Percentiles rank a stretch among this genome's conserved stretches.
Conservation (phyloP, 345 rosid species). For the Balakata baccata region DNA sequence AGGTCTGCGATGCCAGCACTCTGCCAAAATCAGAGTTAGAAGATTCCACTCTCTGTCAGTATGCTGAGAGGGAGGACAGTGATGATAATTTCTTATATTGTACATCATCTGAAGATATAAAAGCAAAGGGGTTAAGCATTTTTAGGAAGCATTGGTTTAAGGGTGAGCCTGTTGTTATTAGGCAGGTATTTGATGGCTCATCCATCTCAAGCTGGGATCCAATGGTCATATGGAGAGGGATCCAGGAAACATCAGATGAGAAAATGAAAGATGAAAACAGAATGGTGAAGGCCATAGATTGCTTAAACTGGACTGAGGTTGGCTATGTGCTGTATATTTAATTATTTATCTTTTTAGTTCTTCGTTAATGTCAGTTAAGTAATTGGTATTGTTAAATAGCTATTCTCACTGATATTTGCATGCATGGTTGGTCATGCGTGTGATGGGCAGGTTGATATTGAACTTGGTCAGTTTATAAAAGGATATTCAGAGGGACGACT, state of each 20-base stretch:
- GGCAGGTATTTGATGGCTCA: slow-evolving; percentile 57
- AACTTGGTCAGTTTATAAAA: slow-evolving; percentile 60
- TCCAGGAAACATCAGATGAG: slow-evolving; percentile 68
- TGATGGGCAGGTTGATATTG: slow-evolving; percentile 65
- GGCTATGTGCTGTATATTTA: slow-evolving; percentile 16
- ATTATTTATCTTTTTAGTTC: slow-evolving; percentile 16
- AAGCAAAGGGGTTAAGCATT: slow-evolving; percentile 50
- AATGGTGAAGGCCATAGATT: slow-evolving; percentile 69
- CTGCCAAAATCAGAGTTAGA: slow-evolving; percentile 24
- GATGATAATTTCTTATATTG: slow-evolving; percentile 60
- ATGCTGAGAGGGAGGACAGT: slow-evolving; percentile 54
- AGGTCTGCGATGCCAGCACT: slow-evolving; percentile 42
- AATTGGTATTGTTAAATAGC: slow-evolving; percentile 6
- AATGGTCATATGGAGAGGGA: slow-evolving; percentile 67
- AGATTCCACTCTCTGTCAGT: slow-evolving; percentile 44
- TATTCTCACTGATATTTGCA: slow-evolving; percentile 11
- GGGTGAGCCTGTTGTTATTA: slow-evolving; percentile 72
- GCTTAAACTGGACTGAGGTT: slow-evolving; percentile 79
- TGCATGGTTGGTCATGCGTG: slow-evolving; percentile 8
- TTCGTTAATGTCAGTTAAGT: not conserved
- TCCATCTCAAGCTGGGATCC: slow-evolving; percentile 78
- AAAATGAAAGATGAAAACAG: slow-evolving; percentile 57
- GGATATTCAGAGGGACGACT: slow-evolving; percentile 64
- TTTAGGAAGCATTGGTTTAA: slow-evolving; percentile 77
- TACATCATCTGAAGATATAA: slow-evolving; percentile 52